Percentiles rank a stretch among this genome's conserved stretches.
Conservation (phyloP, 139 green algal genomes). For the Coccomyxa sp. region DNA sequence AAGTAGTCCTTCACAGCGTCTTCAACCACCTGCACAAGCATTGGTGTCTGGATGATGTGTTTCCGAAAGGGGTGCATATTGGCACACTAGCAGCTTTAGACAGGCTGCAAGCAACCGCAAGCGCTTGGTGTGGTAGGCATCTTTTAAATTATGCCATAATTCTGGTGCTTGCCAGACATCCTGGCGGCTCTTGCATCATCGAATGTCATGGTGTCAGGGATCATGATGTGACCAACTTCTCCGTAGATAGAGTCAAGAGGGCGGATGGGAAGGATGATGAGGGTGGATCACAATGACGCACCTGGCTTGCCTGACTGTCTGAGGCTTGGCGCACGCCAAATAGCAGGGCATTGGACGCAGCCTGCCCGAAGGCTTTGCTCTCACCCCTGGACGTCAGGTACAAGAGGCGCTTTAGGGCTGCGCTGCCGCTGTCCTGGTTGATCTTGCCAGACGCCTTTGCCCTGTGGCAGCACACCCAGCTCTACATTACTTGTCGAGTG, state of each 20-base stretch:
- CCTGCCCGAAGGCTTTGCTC: constrained; percentile 20
- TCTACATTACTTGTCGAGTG: background rate
- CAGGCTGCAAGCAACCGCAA: background rate
- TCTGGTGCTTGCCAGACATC: background rate
- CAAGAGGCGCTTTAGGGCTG: constrained; percentile 30
- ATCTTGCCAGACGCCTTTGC: background rate
- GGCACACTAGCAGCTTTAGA: too few species aligned
- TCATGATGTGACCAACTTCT: background rate
- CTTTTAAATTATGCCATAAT: background rate
- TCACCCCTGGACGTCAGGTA: constrained; percentile 47
- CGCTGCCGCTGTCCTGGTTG: constrained; percentile 1
- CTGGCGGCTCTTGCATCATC: background rate
- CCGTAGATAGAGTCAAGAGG: background rate
- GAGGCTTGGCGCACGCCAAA: constrained; percentile 33
- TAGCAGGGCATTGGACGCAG: constrained; percentile 18
- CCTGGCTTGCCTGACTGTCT: background rate
- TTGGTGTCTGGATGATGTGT: background rate
- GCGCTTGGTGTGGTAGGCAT: background rate
- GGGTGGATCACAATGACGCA: constrained; percentile 1
- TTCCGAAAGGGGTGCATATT: too few species aligned
- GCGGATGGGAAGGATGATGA: background rate
- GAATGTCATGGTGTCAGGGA: background rate
- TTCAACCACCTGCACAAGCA: constrained; percentile 12
- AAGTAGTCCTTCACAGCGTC: constrained; percentile 46
- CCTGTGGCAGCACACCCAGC: background rate